A percentile compares a stretch with the other conserved stretches of the same genome.
Evolutionary conservation across 2,329 filamentous ascomycete genomes (phyloP).

Genomic region (Didymella lethalis): DNA sequence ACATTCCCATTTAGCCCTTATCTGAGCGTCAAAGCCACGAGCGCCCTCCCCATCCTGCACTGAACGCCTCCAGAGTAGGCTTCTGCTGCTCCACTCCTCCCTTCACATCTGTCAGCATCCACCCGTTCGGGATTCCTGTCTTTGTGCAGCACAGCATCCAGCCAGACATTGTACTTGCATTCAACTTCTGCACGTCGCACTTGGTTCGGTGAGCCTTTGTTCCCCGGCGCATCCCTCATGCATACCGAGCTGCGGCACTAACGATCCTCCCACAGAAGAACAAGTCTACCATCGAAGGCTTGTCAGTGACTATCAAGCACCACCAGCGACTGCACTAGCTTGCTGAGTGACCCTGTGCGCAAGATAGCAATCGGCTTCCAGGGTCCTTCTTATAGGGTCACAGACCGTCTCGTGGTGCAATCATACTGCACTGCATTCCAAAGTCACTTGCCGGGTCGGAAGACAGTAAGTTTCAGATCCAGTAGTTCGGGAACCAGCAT

Average conservation of each 20-base stretch:
- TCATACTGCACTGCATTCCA: constrained; percentile 48
- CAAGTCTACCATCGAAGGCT: constrained; percentile 38
- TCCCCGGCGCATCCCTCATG: constrained; percentile 26
- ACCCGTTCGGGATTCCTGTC: constrained; percentile 29
- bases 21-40: constrained; percentile 40
- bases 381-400: constrained; percentile 46
- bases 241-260: constrained; percentile 36
- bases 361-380: constrained; percentile 44
- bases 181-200: constrained; percentile 24
- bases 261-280: constrained; percentile 44
- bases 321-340: constrained; percentile 42
- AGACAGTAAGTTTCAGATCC: constrained; percentile 51
- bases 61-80: constrained; percentile 32
- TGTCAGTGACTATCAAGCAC: constrained; percentile 42
- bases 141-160: constrained; percentile 28
- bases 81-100: constrained; percentile 29
- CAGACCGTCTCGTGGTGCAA: constrained; percentile 50
- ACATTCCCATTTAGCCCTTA: constrained; percentile 29
- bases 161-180: constrained; percentile 29
- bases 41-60: constrained; percentile 27
- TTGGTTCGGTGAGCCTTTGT: constrained; percentile 38
- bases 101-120: constrained; percentile 32
- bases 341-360: constrained; percentile 48
- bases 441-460: constrained; percentile 47
- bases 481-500: constrained; percentile 44